Evolutionary conservation across 2,329 filamentous ascomycete genomes (phyloP).

Genomic region (Fusarium secorum): DNA sequence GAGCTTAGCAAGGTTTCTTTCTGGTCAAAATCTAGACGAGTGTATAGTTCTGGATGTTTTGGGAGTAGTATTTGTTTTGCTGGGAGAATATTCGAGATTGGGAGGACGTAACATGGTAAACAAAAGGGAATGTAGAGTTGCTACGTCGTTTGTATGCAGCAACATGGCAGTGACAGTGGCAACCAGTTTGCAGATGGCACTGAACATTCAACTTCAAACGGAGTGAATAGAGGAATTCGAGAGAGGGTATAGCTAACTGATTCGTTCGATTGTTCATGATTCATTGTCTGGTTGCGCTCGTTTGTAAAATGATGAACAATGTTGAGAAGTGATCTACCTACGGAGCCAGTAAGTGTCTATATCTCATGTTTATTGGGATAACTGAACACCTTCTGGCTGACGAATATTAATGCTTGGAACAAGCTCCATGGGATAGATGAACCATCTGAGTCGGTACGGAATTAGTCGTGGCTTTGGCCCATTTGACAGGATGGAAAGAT

Average conservation of each 20-base stretch:
- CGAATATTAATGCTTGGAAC: background rate
- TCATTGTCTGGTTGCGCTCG: background rate
- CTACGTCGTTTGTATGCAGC: background rate
- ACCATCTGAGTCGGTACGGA: background rate
- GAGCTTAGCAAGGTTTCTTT: background rate
- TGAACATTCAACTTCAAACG: background rate
- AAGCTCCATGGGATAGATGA: background rate
- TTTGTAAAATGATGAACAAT: background rate
- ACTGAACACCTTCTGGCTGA: no score
- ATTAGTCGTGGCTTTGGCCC: no score
- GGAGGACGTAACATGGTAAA: background rate
- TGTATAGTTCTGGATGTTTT: background rate
- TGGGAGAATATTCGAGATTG: background rate
- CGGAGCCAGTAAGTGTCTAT: background rate
- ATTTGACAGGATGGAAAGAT: background rate
- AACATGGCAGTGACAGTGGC: slow-evolving; percentile 9
- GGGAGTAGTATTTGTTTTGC: background rate
- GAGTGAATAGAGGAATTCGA: background rate
- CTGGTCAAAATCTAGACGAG: background rate
- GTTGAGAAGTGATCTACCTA: background rate
- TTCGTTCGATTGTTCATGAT: background rate
- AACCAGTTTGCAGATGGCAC: background rate
- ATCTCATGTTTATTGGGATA: background rate
- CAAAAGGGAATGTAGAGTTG: background rate
- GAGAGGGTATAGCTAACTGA: background rate